Base-by-base conservation (phyloP, 2,329 filamentous ascomycete genomes). In the Ambrosiella xylebori region DNA sequence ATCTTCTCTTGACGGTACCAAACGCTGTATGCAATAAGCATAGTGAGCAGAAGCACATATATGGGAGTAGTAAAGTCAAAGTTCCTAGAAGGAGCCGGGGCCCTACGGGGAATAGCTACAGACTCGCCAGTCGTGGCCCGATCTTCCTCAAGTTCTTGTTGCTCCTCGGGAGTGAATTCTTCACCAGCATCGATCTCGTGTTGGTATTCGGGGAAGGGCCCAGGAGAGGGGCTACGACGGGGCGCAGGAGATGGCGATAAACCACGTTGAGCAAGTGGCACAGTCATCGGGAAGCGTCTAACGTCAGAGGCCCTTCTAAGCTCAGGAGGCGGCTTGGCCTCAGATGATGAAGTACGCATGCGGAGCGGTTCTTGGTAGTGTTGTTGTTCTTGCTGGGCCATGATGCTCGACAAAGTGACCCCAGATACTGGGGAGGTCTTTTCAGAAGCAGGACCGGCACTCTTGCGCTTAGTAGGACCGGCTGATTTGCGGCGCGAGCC, bases 1-100 rank as follows among this genome's bases (percentile, higher is more conserved):
- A 95, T 74, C 75, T 97, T 97, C 70, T 98, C 93, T 67, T 95
- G 88, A 54, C 91, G 78, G 73, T 90, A 98, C 79, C 90, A 93
- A 7, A 80, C 80, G 37, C 77, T 85, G 62, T 95, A 88, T 0
- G 84, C 81, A 38, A 78, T 78, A 6, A 93, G 69, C 8, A 93
- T 71, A 0, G 85, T 82, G 17, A 86, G 67, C 2, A 91, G 68
- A 1, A 96, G 74, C 5, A 89, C 79, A 68, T 81, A 81, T 1
- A 91, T 74, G 13, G 88, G 84, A 0, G 80, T 80, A 60, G 79
- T 78, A 38, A 82, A 71, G 27, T 76, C 74, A 7, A 73, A 68
- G 59, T 73, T 74, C 6, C 69, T 70, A 13, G 64, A 64, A 36
- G 65, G 58, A 38, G 66, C 65, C 7, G 72, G 68, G 13, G 73